Percentiles rank a stretch among this genome's conserved stretches.
These are phyloP conservation scores for Solanum chiquidenum DNA, from an alignment of 257 asterid species.

Conservation along the genomic window DNA sequence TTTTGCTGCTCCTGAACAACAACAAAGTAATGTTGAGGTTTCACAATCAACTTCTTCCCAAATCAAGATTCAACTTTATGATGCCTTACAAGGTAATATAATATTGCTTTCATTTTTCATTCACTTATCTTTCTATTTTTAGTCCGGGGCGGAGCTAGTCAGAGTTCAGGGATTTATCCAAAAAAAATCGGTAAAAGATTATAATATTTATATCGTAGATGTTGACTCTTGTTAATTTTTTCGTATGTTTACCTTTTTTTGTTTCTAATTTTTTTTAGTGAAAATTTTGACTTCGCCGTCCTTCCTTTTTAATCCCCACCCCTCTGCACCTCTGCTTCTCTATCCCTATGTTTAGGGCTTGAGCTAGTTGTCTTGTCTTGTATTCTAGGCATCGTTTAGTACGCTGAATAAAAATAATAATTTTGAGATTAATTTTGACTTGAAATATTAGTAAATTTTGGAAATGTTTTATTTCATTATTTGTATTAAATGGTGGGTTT, in stretches of 20 bases:
- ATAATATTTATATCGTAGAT: too few relatives aligned
- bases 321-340: not conserved
- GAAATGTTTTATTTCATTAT: not conserved
- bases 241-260: not conserved
- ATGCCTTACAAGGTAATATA: slow-evolving; percentile 51
- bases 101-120: not conserved
- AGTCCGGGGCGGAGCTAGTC: not conserved
- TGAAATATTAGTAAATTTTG: not conserved
- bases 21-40: slow-evolving; percentile 12
- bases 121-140: not conserved
- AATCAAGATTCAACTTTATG: slow-evolving; percentile 37
- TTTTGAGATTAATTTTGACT: not conserved
- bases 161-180: not conserved
- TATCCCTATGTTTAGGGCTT: not conserved
- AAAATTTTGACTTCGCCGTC: rapidly evolving
- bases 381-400: not conserved
- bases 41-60: slow-evolving; percentile 10
- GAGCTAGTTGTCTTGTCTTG: not conserved
- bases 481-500: not conserved
- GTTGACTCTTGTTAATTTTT: not conserved
- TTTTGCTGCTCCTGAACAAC: slow-evolving; percentile 13
- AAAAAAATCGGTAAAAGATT: too few relatives aligned
- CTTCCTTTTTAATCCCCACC: not conserved
- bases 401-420: too few relatives aligned
- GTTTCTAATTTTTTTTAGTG: not conserved